phyloP scores from a whole-genome alignment of 2,329 filamentous ascomycete species.

The Emmonsiellopsis sp. region DNA sequence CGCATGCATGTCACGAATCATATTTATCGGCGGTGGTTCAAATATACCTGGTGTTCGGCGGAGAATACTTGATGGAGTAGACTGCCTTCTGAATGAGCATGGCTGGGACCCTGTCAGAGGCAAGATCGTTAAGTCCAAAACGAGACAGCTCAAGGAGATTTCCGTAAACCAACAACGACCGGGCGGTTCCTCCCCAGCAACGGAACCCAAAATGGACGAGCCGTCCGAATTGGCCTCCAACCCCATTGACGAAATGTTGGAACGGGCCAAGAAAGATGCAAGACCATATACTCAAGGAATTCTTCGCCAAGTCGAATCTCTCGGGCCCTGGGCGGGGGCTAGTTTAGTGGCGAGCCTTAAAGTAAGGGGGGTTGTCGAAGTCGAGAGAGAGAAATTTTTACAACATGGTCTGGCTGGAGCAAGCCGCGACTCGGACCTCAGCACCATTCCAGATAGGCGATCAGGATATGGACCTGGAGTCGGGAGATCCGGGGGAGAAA shows the following conservation, averaged over 20 bases:
- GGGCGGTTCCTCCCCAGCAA: slow-evolving; percentile 13
- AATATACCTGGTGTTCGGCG: slow-evolving; percentile 69
- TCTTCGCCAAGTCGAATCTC: slow-evolving; percentile 46
- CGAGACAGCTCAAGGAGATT: slow-evolving; percentile 32
- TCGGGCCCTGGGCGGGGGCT: slow-evolving; percentile 57
- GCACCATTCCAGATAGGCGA: slow-evolving; percentile 28
- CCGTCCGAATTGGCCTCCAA: slow-evolving; percentile 34
- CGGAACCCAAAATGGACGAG: slow-evolving; percentile 6
- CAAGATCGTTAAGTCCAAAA: slow-evolving; percentile 48
- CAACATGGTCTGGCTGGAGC: slow-evolving; percentile 39
- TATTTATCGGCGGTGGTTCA: slow-evolving; percentile 76
- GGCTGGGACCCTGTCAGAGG: slow-evolving; percentile 74
- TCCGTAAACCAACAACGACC: slow-evolving; percentile 19
- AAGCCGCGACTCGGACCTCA: slow-evolving; percentile 33
- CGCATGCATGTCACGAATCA: slow-evolving; percentile 77
- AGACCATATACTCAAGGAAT: slow-evolving; percentile 28
- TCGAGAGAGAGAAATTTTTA: slow-evolving; percentile 56
- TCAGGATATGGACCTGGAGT: slow-evolving; percentile 23
- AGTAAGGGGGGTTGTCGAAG: slow-evolving; percentile 52
- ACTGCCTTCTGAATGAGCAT: slow-evolving; percentile 53
- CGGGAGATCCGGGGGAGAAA: slow-evolving; percentile 30
- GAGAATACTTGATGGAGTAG: slow-evolving; percentile 68
- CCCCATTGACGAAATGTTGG: slow-evolving; percentile 36
- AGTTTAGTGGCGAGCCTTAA: slow-evolving; percentile 52
- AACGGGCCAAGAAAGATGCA: slow-evolving; percentile 26